Percentiles rank a stretch among this genome's conserved stretches.
Conservation (phyloP, 169 alveolate species). For the Pseudocohnilembus persalinus region DNA sequence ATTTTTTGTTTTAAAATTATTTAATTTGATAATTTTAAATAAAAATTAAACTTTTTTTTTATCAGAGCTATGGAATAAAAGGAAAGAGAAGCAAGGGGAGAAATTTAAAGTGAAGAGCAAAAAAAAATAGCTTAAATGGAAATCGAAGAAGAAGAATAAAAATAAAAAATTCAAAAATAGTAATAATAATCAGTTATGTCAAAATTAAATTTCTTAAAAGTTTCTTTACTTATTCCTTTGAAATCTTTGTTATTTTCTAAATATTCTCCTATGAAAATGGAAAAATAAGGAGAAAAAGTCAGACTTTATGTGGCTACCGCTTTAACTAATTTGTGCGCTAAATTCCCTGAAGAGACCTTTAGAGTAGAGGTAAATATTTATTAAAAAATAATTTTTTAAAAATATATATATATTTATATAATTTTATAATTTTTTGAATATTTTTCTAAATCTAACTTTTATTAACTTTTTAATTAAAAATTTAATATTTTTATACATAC, state of each 20-base stretch:
- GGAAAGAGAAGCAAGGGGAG: not conserved
- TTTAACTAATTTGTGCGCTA: not conserved
- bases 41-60: no score
- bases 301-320: not conserved
- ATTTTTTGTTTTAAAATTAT: no score
- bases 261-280: not conserved
- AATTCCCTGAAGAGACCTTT: not conserved
- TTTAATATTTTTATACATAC: not conserved
- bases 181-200: not conserved
- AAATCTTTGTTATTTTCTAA: not conserved
- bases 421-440: conserved; percentile 4
- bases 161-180: not conserved
- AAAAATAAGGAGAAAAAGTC: not conserved
- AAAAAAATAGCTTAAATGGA: not conserved
- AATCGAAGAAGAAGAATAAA: not conserved
- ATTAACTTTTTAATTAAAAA: conserved; percentile 7
- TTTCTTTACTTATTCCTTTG: not conserved
- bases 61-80: not conserved
- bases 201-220: not conserved
- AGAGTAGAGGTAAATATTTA: conserved; percentile 1
- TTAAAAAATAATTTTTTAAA: not conserved
- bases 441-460: not conserved
- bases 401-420: conserved; percentile 1
- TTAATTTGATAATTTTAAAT: not conserved
- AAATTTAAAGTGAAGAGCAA: not conserved